Conservation (phyloP, 2,329 filamentous ascomycete genomes). For the Dryadomyces sulphureus region DNA sequence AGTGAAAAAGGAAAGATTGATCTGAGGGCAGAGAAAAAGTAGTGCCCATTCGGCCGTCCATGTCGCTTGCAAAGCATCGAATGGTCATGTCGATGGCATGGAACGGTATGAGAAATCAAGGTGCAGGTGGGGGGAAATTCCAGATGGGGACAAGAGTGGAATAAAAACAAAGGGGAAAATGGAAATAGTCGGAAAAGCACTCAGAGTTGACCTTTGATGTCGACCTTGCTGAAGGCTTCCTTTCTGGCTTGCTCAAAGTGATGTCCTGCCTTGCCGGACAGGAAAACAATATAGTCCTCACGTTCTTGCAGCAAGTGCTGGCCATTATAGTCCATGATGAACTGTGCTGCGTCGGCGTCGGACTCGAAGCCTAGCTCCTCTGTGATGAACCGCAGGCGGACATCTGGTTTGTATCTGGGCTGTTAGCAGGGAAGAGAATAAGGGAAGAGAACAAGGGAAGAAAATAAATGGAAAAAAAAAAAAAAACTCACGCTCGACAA, state of each 20-base stretch:
- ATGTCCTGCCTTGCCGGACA: constrained; percentile 56
- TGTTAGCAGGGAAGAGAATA: background rate
- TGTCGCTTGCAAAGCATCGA: no score
- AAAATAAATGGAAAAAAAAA: background rate
- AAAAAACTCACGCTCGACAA: constrained; percentile 81
- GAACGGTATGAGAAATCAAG: no score
- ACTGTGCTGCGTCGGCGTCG: constrained; percentile 78
- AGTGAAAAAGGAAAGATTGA: no score
- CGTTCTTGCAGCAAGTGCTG: constrained; percentile 65
- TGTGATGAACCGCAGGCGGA: constrained; percentile 81
- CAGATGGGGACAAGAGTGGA: background rate
- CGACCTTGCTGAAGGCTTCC: constrained; percentile 70
- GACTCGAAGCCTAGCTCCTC: constrained; percentile 94
- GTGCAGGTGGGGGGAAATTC: no score
- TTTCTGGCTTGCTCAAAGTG: constrained; percentile 62
- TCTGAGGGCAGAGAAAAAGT: no score
- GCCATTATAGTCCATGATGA: constrained; percentile 69
- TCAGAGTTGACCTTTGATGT: constrained; percentile 96
- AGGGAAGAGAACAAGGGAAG: background rate
- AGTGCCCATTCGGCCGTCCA: no score
- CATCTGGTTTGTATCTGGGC: constrained; percentile 75
- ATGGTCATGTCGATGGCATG: no score
- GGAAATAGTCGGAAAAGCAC: constrained; percentile 2
- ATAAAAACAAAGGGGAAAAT: constrained; percentile 1
- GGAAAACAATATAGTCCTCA: constrained; percentile 56